Percentiles rank a stretch among this genome's conserved stretches.
Evolutionary conservation across 305 asterid species (phyloP).

Genomic region (Rubia balearica): DNA sequence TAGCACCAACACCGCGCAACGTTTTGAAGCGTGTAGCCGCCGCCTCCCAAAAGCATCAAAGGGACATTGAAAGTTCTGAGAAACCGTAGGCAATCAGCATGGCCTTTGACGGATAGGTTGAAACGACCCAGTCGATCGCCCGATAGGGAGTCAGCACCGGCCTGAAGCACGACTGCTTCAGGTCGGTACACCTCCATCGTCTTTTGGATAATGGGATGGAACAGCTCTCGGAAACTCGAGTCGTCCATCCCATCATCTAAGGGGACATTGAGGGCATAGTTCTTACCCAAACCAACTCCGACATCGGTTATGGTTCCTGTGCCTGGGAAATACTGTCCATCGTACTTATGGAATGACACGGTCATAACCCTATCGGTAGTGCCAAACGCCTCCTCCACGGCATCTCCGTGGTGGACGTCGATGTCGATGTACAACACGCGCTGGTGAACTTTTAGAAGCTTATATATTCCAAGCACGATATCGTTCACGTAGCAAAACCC

Average conservation of each 20-base stretch:
- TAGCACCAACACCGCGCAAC: slow-evolving; percentile 96
- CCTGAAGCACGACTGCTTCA: slow-evolving; percentile 81
- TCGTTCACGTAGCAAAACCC: slow-evolving; percentile 59
- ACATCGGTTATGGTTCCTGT: slow-evolving; percentile 68
- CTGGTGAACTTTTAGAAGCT: slow-evolving; percentile 54
- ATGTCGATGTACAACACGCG: slow-evolving; percentile 75
- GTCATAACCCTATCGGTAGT: slow-evolving; percentile 83
- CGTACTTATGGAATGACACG: slow-evolving; percentile 76
- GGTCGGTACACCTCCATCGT: slow-evolving; percentile 86
- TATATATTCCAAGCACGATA: slow-evolving; percentile 46
- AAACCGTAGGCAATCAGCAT: slow-evolving; percentile 75
- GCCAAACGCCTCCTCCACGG: slow-evolving; percentile 85
- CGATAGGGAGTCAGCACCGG: slow-evolving; percentile 88
- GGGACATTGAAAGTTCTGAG: slow-evolving; percentile 84
- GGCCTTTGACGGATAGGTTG: slow-evolving; percentile 82
- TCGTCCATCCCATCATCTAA: slow-evolving; percentile 73
- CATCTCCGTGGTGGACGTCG: slow-evolving; percentile 90
- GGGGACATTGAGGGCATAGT: slow-evolving; percentile 84
- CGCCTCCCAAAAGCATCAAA: slow-evolving; percentile 84
- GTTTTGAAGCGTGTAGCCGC: slow-evolving; percentile 79
- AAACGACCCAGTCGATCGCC: slow-evolving; percentile 90
- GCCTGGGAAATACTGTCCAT: slow-evolving; percentile 69
- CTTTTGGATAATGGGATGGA: slow-evolving; percentile 66
- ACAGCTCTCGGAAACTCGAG: slow-evolving; percentile 50
- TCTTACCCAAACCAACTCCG: slow-evolving; percentile 50